Conservation (phyloP, 1,284 basidiomycete species). For the Taiwanofungus camphoratus region DNA sequence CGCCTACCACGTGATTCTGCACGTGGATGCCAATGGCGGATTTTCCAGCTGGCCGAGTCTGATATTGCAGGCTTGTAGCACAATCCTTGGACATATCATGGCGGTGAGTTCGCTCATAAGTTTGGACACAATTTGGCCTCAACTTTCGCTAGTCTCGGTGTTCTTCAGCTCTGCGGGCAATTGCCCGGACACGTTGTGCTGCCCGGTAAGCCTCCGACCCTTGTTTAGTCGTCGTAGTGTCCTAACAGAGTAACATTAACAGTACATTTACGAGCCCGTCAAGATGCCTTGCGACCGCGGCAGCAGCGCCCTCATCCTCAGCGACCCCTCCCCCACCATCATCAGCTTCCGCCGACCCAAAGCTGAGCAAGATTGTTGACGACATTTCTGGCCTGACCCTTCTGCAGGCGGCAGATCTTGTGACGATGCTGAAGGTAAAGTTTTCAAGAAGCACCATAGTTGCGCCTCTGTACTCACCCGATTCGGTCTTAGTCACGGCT, state of each 20-base stretch:
- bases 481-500: slow-evolving; percentile 64
- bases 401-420: slow-evolving; percentile 96
- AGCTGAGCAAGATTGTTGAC: slow-evolving; percentile 84
- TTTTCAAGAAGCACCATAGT: background rate
- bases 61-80: too few relatives aligned
- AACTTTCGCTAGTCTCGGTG: slow-evolving; percentile 40
- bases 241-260: slow-evolving; percentile 10
- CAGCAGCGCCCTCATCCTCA: slow-evolving; percentile 36
- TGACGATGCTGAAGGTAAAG: slow-evolving; percentile 83
- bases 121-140: too few relatives aligned
- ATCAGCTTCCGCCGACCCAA: slow-evolving; percentile 49
- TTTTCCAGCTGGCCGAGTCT: too few relatives aligned
- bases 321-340: slow-evolving; percentile 40
- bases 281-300: slow-evolving; percentile 35
- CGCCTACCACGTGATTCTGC: too few relatives aligned
- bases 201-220: slow-evolving; percentile 24
- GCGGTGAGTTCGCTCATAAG: too few relatives aligned
- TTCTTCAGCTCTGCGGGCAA: slow-evolving; percentile 38
- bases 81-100: too few relatives aligned
- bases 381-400: slow-evolving; percentile 89
- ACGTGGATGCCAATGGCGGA: too few relatives aligned
- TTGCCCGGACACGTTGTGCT: slow-evolving; percentile 37
- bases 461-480: background rate
- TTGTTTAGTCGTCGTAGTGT: background rate
- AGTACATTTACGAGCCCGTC: slow-evolving; percentile 21